phyloP scores from a whole-genome alignment of 108 stramenopile species.

The Aurantiochytrium sp. region DNA sequence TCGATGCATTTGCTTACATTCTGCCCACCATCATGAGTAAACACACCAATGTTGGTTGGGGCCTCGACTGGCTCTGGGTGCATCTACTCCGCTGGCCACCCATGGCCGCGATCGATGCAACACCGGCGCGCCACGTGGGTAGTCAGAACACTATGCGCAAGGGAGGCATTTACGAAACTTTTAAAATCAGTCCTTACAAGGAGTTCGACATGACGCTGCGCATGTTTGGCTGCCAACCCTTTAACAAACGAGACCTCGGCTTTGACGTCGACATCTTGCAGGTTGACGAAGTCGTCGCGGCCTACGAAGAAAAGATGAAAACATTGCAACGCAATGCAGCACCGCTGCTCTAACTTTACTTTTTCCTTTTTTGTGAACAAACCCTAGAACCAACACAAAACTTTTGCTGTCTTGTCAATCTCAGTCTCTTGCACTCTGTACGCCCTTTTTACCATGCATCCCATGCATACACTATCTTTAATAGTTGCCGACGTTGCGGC shows the following conservation, averaged over 20 bases:
- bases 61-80: not conserved
- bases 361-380: no score
- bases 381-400: no score
- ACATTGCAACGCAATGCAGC: no score
- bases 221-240: not conserved
- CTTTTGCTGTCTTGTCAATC: no score
- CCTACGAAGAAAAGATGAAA: no score
- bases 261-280: not conserved
- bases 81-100: not conserved
- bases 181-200: not conserved
- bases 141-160: not conserved
- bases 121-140: not conserved
- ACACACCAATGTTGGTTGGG: not conserved
- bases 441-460: no score
- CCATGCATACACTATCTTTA: no score
- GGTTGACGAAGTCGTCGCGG: no score
- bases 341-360: no score
- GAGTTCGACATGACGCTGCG: not conserved
- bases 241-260: not conserved
- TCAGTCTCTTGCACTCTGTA: no score
- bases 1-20: not conserved
- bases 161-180: not conserved
- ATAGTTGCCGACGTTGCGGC: no score
- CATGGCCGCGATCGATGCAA: not conserved
- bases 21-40: not conserved